Base-by-base conservation (phyloP, 768 basidiomycete genomes). In the Auricularia sp. region DNA sequence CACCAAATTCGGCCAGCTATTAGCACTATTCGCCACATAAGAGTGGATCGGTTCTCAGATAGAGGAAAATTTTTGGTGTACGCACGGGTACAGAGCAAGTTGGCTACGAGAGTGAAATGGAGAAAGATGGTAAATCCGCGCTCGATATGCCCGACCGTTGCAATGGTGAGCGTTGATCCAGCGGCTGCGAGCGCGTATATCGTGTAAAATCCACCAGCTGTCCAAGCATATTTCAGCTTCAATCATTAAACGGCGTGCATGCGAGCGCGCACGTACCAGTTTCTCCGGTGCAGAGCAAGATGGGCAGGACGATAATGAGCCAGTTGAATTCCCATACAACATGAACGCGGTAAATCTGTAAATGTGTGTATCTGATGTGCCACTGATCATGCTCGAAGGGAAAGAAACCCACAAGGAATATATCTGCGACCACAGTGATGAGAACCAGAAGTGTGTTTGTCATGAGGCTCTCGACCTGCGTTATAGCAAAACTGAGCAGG, bases 311-410 rank as follows among this genome's bases (percentile, higher is more conserved):
- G 42, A 71, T 73, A 65, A 75, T 70, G 64, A 67, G 66, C 74
- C 73, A 75, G 62, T 70, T 68, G 59, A 70, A 63, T 3, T 72
- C 72, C 75, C 75, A 76, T 7, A 76, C 75, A 39, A 74, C 71
- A 56, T 67, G 75, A 64, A 75, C 75, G 42, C 75, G 67, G 71
- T 73, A 75, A 11, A 75, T 72, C 72, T 73, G 63, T 4, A 34
- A 56, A 16, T 10, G 8, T 21, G 11, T 56, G 54, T 14, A n/a
- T 13, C n/a, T 21, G 11, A 45, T 18, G 44, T 45, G 10, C 10
- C 11, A 45, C 11, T 11, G 44, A 18, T 45, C 44, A 45, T 45
- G 44, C 44, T 18, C 18, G 10, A 11, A 18, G 18, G 18, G 2
- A 45, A 21, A 18, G 10, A 18, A 6, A 18, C 56, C 8, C 29